Evolutionary conservation across 345 rosid genomes (phyloP).

Genomic region (Linum tenue): DNA sequence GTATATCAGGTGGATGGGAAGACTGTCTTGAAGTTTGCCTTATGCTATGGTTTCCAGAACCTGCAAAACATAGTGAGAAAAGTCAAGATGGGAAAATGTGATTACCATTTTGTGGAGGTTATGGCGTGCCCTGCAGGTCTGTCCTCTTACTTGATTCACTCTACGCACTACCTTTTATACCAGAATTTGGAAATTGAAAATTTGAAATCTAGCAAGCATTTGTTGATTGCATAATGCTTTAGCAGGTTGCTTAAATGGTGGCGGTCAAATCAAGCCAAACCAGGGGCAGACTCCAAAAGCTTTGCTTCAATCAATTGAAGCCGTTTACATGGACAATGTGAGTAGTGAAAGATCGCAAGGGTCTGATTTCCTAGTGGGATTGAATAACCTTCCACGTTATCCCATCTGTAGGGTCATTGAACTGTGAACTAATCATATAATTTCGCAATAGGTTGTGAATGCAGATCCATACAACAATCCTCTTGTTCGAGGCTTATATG

Average conservation of each 20-base stretch:
- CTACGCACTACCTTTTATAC: slow-evolving; percentile 7
- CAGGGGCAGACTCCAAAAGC: slow-evolving; percentile 67
- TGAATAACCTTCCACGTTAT: too few species aligned
- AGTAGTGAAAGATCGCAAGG: slow-evolving; percentile 48
- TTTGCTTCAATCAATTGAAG: slow-evolving; percentile 56
- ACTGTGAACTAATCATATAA: background rate
- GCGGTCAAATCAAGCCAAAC: slow-evolving; percentile 91
- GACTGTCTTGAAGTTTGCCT: slow-evolving; percentile 62
- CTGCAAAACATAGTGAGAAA: slow-evolving; percentile 84
- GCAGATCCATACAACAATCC: slow-evolving; percentile 72
- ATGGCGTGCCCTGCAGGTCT: slow-evolving; percentile 98
- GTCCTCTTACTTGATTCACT: slow-evolving; percentile 25
- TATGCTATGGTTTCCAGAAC: slow-evolving; percentile 88
- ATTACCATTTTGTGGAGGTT: slow-evolving; percentile 88
- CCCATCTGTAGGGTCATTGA: background rate
- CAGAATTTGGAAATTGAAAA: slow-evolving; percentile 71
- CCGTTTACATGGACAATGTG: slow-evolving; percentile 65
- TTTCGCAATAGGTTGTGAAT: slow-evolving; percentile 34
- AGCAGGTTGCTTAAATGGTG: slow-evolving; percentile 88
- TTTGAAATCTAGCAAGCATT: background rate
- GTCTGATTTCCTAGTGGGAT: too few species aligned
- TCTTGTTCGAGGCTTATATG: slow-evolving; percentile 48
- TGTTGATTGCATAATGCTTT: slow-evolving; percentile 1
- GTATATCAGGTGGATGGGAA: slow-evolving; percentile 63
- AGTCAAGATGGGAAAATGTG: slow-evolving; percentile 64